Conservation (phyloP, 2,329 filamentous ascomycete genomes). For the Talaromyces sp. region DNA sequence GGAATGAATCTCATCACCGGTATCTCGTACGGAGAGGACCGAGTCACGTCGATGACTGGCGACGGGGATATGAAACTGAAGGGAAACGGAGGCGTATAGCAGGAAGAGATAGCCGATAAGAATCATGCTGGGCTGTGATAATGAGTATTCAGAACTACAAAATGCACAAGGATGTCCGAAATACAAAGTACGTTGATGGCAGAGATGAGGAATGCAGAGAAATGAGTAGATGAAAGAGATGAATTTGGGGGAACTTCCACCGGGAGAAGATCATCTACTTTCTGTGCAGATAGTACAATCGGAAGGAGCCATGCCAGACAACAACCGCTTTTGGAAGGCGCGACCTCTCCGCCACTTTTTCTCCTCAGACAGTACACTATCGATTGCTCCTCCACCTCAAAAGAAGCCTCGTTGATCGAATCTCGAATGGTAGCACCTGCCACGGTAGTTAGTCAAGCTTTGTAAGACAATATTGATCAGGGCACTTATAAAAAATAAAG, state of each 20-base stretch:
- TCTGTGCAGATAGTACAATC: neutral
- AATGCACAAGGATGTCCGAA: neutral
- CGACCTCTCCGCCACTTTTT: neutral
- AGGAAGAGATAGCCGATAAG: constrained; percentile 2
- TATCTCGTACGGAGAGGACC: neutral
- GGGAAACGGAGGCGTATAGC: neutral
- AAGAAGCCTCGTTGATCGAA: neutral
- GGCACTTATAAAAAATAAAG: constrained; percentile 41
- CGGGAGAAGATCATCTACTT: neutral
- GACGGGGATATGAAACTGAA: neutral
- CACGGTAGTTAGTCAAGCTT: constrained; percentile 31
- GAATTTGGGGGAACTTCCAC: neutral
- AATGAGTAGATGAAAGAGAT: neutral
- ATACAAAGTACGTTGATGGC: neutral
- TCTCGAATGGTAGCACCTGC: neutral
- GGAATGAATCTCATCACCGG: neutral
- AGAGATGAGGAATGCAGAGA: neutral
- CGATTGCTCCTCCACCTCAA: neutral
- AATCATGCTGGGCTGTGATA: constrained; percentile 7
- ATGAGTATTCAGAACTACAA: neutral
- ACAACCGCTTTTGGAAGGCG: neutral
- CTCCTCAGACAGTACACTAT: neutral
- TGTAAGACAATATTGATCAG: constrained; percentile 2
- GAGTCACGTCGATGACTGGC: neutral
- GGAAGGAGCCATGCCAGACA: neutral